Base-by-base conservation (phyloP, 2,329 filamentous ascomycete species). In the Karstenula rhodostoma region DNA sequence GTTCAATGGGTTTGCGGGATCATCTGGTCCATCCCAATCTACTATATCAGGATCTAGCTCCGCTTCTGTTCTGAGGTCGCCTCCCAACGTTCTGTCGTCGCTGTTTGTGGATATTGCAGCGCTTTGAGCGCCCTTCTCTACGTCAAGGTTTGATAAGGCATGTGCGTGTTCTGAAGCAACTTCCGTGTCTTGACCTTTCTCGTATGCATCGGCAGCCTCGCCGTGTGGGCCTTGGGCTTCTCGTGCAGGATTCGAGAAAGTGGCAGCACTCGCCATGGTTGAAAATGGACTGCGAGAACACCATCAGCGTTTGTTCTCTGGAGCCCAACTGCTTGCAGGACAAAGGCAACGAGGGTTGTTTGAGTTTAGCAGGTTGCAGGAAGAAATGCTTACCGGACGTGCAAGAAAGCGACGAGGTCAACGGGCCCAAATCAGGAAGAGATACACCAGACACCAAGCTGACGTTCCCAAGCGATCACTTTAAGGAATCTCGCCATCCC, bases 1-100 rank as follows among this genome's bases (percentile, higher is more conserved):
- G 52, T 80, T 80, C 57, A 73, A 62, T 15, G 78, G 78, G 51
- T 80, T 80, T 17, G 67, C 64, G 12, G 78, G 77, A 52, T 80
- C 77, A 49, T 79, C 72, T 5, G 71, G 71, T 0, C 72, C 73
- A 46, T 74, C 71, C 75, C 75, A 77, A 47, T 73, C 72, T 22
- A 77, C 68, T 9, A 76, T 63, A 56, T 77, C 65, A 13, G 73
- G 64, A 61, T 76, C 69, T 22, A 15, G 48, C 56, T 68, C 59
- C 25, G 19, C 29, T 56, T 59, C 61, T 51, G 51, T 55, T 46
- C 33, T 48, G n/a, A 59, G 44, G 19, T 47, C 59, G 10, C 33
- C 60, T 17, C 61, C 66, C 4, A 75, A 50, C 54, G 68, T 74
- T 57, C 48, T 59, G 35, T 73, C 69, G 47, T 72, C 69, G 57